Conservation (phyloP, 306 rosid genomes). For the Quercus berberidifolia region DNA sequence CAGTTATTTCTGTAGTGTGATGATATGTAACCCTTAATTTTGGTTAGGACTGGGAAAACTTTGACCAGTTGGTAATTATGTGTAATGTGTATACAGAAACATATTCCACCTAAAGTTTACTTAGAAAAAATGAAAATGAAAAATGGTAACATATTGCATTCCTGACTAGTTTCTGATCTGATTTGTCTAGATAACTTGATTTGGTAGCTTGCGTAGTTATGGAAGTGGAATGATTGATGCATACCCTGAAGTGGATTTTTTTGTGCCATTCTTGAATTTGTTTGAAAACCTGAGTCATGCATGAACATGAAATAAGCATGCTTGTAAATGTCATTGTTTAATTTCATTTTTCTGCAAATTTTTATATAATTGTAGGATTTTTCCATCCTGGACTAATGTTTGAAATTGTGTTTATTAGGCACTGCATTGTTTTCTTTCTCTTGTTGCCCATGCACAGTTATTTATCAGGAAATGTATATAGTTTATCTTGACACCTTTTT, state of each 20-base stretch:
- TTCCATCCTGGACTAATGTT: background rate
- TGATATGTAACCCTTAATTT: background rate
- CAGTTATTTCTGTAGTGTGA: background rate
- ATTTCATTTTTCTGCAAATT: background rate
- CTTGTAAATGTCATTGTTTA: background rate
- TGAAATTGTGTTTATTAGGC: background rate
- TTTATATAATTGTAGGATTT: no score
- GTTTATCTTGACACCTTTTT: no score
- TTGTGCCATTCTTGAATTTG: background rate
- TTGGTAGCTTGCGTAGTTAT: background rate
- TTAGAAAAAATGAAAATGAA: no score
- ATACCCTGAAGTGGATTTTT: background rate
- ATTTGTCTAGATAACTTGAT: background rate
- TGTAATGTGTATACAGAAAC: background rate
- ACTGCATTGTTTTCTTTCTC: background rate
- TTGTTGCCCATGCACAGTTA: background rate
- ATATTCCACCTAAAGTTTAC: no score
- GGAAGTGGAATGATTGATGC: background rate
- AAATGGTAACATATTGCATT: no score
- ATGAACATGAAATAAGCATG: background rate
- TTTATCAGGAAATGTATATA: background rate
- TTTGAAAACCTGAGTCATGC: background rate
- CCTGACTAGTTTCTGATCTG: background rate
- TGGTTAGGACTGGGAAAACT: background rate
- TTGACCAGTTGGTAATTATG: background rate